Conservation (phyloP, 768 basidiomycete genomes). For the Crassisporium funariophilum region DNA sequence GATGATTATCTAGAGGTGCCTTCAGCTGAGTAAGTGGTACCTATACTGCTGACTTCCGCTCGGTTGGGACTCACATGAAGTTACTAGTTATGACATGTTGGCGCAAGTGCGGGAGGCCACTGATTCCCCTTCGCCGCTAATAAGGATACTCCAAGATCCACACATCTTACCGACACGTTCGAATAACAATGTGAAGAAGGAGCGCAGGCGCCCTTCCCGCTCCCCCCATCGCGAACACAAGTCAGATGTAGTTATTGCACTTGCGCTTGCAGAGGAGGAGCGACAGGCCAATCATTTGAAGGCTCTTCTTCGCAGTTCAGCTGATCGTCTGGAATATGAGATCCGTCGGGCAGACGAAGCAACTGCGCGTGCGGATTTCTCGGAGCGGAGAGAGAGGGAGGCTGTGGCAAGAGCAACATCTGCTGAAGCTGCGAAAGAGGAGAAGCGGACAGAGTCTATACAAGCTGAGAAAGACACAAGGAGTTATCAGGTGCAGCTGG, state of each 20-base stretch:
- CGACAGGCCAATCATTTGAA: constrained; percentile 58
- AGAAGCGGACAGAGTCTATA: constrained; percentile 31
- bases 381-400: constrained; percentile 51
- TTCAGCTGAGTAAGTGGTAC: too few relatives aligned
- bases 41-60: too few relatives aligned
- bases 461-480: constrained; percentile 42
- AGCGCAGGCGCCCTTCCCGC: constrained; percentile 35
- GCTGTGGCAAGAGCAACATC: constrained; percentile 35
- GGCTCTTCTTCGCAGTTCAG: constrained; percentile 49
- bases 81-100: constrained; percentile 19
- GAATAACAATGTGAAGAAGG: constrained; percentile 6
- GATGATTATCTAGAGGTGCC: too few relatives aligned
- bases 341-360: constrained; percentile 55
- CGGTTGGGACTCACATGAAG: too few relatives aligned
- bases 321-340: constrained; percentile 59
- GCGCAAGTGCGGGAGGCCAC: constrained; percentile 25
- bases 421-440: constrained; percentile 44
- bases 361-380: constrained; percentile 49
- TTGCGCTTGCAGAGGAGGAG: constrained; percentile 54
- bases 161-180: constrained; percentile 16
- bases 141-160: constrained; percentile 24
- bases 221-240: constrained; percentile 42
- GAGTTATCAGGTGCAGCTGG: constrained; percentile 48
- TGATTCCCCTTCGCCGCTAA: constrained; percentile 25
- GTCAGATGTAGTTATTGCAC: constrained; percentile 40